phyloP scores from a whole-genome alignment of 441 rosid species.

The Macaranga tanarius region DNA sequence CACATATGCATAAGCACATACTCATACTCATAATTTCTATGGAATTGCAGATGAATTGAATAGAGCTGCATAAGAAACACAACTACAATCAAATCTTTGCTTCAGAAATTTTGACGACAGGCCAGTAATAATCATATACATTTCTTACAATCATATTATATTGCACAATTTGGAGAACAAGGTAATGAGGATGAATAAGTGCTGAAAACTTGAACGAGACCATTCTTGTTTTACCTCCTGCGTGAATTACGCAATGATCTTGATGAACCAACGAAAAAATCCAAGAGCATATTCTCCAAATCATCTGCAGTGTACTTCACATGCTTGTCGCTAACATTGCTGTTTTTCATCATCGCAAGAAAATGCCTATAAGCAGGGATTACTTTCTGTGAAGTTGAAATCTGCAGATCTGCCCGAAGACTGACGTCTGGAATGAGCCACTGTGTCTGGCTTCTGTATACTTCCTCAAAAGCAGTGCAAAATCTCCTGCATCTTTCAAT shows the following conservation, averaged over 20 bases:
- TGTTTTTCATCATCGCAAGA: slow-evolving; percentile 44
- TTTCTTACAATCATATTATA: slow-evolving; percentile 7
- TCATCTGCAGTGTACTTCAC: slow-evolving; percentile 59
- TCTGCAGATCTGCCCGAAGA: slow-evolving; percentile 75
- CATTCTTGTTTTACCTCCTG: slow-evolving; percentile 38
- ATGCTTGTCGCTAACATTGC: slow-evolving; percentile 48
- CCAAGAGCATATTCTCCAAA: slow-evolving; percentile 51
- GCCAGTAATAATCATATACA: slow-evolving; percentile 9
- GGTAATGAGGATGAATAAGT: not conserved
- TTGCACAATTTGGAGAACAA: not conserved
- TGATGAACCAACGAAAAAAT: slow-evolving; percentile 61
- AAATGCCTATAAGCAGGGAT: slow-evolving; percentile 68
- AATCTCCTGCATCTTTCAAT: slow-evolving; percentile 48
- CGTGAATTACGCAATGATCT: slow-evolving; percentile 47
- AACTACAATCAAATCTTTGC: slow-evolving; percentile 17
- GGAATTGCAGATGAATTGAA: not conserved
- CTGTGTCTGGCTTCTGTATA: slow-evolving; percentile 61
- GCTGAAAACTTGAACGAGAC: slow-evolving; percentile 2
- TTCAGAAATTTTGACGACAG: slow-evolving; percentile 1
- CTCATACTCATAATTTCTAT: not conserved
- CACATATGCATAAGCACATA: no score
- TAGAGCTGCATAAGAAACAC: slow-evolving; percentile 6
- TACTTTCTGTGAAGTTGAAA: slow-evolving; percentile 58
- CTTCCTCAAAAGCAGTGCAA: slow-evolving; percentile 60
- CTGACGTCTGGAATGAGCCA: slow-evolving; percentile 67